These are phyloP conservation scores for Camellia lanceoleosa DNA, from an alignment of 148 eudicot genomes.

Conservation along the genomic window DNA sequence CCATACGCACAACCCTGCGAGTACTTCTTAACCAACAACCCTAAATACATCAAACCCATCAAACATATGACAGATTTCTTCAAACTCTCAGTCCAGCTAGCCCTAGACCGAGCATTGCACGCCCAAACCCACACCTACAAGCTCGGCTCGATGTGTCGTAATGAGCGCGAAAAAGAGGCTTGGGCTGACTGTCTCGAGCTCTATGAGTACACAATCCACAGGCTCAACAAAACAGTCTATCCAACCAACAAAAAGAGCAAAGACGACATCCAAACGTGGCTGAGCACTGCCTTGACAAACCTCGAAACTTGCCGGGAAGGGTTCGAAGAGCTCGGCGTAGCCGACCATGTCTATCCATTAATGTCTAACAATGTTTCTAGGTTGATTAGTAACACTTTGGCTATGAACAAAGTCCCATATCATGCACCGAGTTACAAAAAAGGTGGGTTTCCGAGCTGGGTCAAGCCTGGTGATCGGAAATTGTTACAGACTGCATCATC, in stretches of 20 bases:
- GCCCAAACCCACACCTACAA: slow-evolving; percentile 24
- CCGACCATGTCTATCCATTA: slow-evolving; percentile 27
- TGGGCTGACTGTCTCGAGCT: slow-evolving; percentile 68
- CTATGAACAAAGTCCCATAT: slow-evolving; percentile 39
- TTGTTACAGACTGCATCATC: slow-evolving; percentile 33
- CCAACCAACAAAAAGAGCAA: slow-evolving; percentile 19
- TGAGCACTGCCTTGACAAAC: slow-evolving; percentile 67
- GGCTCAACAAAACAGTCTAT: slow-evolving; percentile 43
- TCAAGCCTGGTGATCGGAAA: slow-evolving; percentile 42
- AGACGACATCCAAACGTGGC: slow-evolving; percentile 67
- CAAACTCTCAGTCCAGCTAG: slow-evolving; percentile 31
- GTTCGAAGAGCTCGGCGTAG: slow-evolving; percentile 44
- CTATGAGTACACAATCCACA: slow-evolving; percentile 44
- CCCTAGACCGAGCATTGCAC: slow-evolving; percentile 38
- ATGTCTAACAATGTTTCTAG: slow-evolving; percentile 41
- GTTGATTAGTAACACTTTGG: slow-evolving; percentile 59
- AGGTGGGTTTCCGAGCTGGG: slow-evolving; percentile 56
- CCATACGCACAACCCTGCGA: slow-evolving; percentile 67
- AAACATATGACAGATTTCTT: slow-evolving; percentile 47
- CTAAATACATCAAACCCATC: slow-evolving; percentile 22
- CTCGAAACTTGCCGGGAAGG: slow-evolving; percentile 63
- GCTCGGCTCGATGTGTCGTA: slow-evolving; percentile 35
- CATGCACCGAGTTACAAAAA: slow-evolving; percentile 2
- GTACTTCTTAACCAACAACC: slow-evolving; percentile 39
- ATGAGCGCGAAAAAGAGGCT: slow-evolving; percentile 50